Conservation (phyloP, 257 asterid species). For the Solanum tacnaense region DNA sequence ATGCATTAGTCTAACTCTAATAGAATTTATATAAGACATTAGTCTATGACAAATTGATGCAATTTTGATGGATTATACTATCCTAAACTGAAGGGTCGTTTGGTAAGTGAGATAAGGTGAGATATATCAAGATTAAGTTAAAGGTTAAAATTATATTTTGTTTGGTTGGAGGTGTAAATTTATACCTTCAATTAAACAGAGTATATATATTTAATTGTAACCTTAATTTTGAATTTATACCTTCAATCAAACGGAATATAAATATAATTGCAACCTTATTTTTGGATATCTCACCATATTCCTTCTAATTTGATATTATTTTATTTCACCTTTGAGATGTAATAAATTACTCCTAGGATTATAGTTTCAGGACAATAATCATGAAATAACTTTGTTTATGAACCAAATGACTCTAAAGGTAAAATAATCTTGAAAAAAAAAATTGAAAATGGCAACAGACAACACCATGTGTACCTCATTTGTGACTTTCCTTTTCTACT, state of each 20-base stretch:
- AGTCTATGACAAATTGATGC: neutral
- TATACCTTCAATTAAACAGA: neutral
- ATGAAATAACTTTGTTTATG: neutral
- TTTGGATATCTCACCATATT: neutral
- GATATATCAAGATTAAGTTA: neutral
- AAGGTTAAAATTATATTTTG: neutral
- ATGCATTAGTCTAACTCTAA: neutral
- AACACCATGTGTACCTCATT: neutral
- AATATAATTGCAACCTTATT: neutral
- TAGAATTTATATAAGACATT: neutral
- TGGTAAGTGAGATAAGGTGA: neutral
- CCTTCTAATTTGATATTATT: neutral
- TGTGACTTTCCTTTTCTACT: neutral
- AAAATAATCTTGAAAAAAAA: neutral
- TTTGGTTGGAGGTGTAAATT: neutral
- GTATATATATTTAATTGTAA: too few species aligned
- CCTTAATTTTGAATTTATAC: neutral
- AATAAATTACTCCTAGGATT: too few species aligned
- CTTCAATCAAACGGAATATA: too few species aligned
- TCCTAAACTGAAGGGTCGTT: neutral
- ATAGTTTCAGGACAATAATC: neutral
- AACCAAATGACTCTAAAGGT: neutral
- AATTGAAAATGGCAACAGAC: neutral
- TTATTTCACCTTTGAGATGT: fast-evolving
- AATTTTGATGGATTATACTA: neutral